Evolutionary conservation across 768 basidiomycete species (phyloP), one percentile per base, ranked within the genome.

Genomic region (Tricholoma terreum): DNA sequence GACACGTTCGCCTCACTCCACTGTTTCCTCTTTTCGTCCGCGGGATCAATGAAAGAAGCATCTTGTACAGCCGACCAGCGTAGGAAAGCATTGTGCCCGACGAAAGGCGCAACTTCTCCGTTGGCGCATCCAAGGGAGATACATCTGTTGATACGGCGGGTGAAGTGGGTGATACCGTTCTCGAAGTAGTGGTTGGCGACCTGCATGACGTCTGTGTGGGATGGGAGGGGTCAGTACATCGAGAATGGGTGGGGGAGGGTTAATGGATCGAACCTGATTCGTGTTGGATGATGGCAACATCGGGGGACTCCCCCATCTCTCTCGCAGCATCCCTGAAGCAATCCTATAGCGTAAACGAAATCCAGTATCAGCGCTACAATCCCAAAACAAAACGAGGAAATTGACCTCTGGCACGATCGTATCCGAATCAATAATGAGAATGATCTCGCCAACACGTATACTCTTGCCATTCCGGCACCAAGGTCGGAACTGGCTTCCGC

Each of bases 141-240:
- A 54, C 80, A 88, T 69, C 80, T 84, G 73, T 94, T 93, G 72
- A 94, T 92, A 31, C 91, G 82, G n/a, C 84, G 84, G 4, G 93
- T 94, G 75, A 95, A 94, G 73, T 87, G 87, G 5, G 93, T 87
- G 67, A 94, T 86, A 3, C 89, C 90, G 66, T 93, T 93, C 70
- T 94, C 92, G 62, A 94, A 94, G 72, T 91, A 94, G 67, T 92
- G 89, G 69, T 89, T 73, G 0, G 86, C 91, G 64, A 93, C 92
- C 69, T 93, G 89, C 87, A 93, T 90, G 59, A 93, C 91, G 64
- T 90, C 86, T 77, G 60, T 63, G 36, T 2, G 14, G 34, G 11
- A 30, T 2, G 17, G 21, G 27, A 58, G 24, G n/a, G 2, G 22
- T 31, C n/a, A 22, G 10, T 17, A 35, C 4, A 49, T 10, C 7